A percentile compares a stretch with the other conserved stretches of the same genome.
Evolutionary conservation across 805 yeast species (phyloP).

Genomic region (Ogataea allantospora): DNA sequence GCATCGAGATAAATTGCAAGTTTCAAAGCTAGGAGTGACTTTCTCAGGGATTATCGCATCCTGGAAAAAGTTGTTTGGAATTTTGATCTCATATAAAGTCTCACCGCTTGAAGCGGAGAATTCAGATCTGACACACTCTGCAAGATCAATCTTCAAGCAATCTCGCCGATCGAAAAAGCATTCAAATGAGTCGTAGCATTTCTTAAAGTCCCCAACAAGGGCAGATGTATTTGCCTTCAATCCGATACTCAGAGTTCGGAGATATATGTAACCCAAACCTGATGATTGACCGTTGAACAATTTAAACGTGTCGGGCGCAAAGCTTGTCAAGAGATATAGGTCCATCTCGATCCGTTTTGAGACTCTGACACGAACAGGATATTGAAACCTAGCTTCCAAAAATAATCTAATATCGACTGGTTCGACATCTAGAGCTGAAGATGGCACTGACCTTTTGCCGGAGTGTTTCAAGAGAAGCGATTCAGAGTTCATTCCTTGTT

Average conservation of each 20-base stretch:
- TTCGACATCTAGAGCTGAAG: constrained; percentile 26
- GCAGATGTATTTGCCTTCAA: constrained; percentile 29
- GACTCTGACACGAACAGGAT: constrained; percentile 49
- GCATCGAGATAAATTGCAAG: constrained; percentile 53
- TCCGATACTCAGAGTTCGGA: constrained; percentile 39
- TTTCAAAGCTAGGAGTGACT: constrained; percentile 52
- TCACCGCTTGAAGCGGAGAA: constrained; percentile 16
- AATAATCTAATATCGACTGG: constrained; percentile 39
- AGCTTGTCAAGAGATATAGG: constrained; percentile 23
- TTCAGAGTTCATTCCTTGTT: too few relatives aligned
- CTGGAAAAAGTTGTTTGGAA: constrained; percentile 39
- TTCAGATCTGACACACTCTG: constrained; percentile 31
- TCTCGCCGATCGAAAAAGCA: not conserved
- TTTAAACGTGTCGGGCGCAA: constrained; percentile 23
- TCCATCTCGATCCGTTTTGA: constrained; percentile 31
- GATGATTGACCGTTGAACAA: constrained; percentile 43
- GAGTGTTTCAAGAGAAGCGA: too few relatives aligned
- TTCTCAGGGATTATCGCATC: constrained; percentile 46
- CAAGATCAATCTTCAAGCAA: constrained; percentile 37
- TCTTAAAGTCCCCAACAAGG: constrained; percentile 20
- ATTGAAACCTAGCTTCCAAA: constrained; percentile 48
- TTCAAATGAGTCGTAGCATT: constrained; percentile 23
- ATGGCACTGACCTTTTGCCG: constrained; percentile 13
- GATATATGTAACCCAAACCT: constrained; percentile 45
- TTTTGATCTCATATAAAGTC: constrained; percentile 40